Evolutionary conservation across 2,329 filamentous ascomycete species (phyloP), one percentile per base, ranked within the genome.

Genomic region (Madurella fahalii): DNA sequence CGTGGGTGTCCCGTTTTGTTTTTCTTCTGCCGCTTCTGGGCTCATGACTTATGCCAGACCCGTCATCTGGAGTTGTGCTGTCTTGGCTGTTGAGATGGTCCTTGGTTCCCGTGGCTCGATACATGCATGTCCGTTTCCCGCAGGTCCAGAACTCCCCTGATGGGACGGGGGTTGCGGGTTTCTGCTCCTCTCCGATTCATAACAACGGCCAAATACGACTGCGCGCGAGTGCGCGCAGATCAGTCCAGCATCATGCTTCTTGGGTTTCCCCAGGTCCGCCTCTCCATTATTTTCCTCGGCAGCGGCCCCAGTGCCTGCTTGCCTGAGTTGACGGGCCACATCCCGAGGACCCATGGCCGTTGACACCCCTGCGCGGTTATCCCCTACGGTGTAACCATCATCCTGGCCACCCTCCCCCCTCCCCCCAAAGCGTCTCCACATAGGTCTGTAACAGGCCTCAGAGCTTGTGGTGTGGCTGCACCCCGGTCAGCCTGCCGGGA

Each of bases 391-490:
- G 47, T 57, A 47, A 57, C 54, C 61, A 58, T 59, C 47, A 54
- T 56, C 63, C 61, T 60, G 57, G 60, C 57, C 56, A 64, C 60
- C 62, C 64, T 59, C 64, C 60, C 61, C 64, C 60, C 62, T 56
- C 47, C 52, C 50, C 51, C 57, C 39, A 7, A 40, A 56, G 52
- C 50, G 59, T 60, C 61, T 58, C 61, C 61, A 58, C 59, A 59
- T 47, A 58, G 63, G 63, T 67, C 67, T 73, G 73, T 70, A 71
- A 74, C 72, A 72, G 67, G 69, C 69, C 71, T 71, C 69, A 60
- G 66, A 68, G 66, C 64, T 64, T 65, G 64, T 64, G 69, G 62
- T 64, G 58, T 64, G 59, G 48, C 47, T 53, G 17, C 66, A 68
- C 70, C 67, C 67, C 67, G 61, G 62, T 62, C 62, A 52, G 63